phyloP scores from a whole-genome alignment of 805 yeast species.

The Metschnikowia shivogae region DNA sequence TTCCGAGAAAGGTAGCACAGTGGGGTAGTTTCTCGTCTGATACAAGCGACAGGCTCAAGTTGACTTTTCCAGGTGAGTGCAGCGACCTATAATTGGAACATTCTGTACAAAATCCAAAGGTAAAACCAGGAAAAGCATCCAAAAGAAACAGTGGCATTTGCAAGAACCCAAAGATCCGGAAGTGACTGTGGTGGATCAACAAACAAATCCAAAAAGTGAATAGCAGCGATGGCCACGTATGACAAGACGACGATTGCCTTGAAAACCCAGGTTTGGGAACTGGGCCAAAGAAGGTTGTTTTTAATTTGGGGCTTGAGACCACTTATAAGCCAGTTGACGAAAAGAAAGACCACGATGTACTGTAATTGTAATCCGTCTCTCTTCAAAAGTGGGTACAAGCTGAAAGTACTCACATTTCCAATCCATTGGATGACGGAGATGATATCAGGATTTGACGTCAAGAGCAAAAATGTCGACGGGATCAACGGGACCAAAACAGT shows the following conservation, averaged over 20 bases:
- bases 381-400: conserved; percentile 81
- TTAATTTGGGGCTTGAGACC: conserved; percentile 42
- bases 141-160: conserved; percentile 70
- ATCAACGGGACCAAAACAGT: conserved; percentile 81
- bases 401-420: conserved; percentile 76
- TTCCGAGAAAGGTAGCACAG: conserved; percentile 54
- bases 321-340: conserved; percentile 80
- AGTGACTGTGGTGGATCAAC: conserved; percentile 52
- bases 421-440: conserved; percentile 84
- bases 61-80: conserved; percentile 2
- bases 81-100: conserved; percentile 17
- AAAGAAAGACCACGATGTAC: conserved; percentile 53
- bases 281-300: conserved; percentile 22
- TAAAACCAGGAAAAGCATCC: conserved; percentile 72
- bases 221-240: conserved; percentile 41
- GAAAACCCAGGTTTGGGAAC: conserved; percentile 23
- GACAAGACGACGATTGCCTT: conserved; percentile 23
- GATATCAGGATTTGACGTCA: conserved; percentile 51
- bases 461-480: conserved; percentile 70
- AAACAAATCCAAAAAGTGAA: conserved; percentile 53
- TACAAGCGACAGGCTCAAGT: conserved; percentile 1
- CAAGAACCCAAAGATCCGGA: conserved; percentile 85
- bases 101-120: conserved; percentile 70
- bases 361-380: conserved; percentile 74
- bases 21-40: conserved; percentile 55